Evolutionary conservation across 768 basidiomycete species (phyloP), one percentile per base, ranked within the genome.

Genomic region (Aureoboletus auriporus): DNA sequence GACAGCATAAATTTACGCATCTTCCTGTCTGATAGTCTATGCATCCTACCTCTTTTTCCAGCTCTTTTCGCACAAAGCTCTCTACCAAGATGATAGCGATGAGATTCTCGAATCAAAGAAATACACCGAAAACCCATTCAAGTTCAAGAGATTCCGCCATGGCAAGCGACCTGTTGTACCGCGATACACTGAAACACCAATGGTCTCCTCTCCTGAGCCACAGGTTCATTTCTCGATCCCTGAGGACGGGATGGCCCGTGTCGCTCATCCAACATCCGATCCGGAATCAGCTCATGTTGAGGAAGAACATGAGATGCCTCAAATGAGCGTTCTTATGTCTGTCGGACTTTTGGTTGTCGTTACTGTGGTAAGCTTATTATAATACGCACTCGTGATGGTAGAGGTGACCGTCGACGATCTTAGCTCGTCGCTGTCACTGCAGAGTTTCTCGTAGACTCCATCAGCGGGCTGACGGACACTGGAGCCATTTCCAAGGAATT

Each of bases 391-490:
- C 20, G 37, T 5, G 14, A 23, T 29, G 1, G 6, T 6, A 6
- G 35, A 14, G 27, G 16, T 42, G 34, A 51, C 5, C 7, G 5
- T 40, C 16, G 9, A 20, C 17, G 39, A 31, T 39, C 1, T 20
- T 55, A 83, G 82, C 60, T 73, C 16, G 77, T 83, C 6, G 76
- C 77, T 3, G 65, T 81, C 3, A 82, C 77, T 8, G 81, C 81
- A 1, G 82, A 84, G 39, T 75, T 74, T 44, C 76, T 97, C 5
- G 90, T 97, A 5, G 81, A 78, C 57, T 89, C 89, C 4, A 94
- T 96, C 55, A 70, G 78, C 52, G 89, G 89, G 11, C 61, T 97
- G 33, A 86, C 88, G 0, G 59, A 56, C 0, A 58, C 59, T 0
- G 81, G 82, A 20, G 13, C 23, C 7, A 85, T 98, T 46, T 79